These are phyloP conservation scores for Linnemannia schmuckeri DNA, from an alignment of 192 early-diverging fungal genomes.

Conservation along the genomic window DNA sequence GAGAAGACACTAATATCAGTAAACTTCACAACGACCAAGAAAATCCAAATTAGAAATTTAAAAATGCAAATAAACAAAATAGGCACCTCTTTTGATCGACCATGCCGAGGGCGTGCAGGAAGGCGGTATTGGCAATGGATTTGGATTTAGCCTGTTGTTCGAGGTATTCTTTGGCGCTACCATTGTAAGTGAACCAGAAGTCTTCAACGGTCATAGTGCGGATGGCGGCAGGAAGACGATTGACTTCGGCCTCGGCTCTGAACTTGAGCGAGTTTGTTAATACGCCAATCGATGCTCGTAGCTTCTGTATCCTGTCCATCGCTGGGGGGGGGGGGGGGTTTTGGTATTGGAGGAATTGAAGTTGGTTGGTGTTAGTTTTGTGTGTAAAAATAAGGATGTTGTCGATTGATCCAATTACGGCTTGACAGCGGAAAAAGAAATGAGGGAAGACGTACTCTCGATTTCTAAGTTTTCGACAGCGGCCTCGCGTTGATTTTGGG, in stretches of 20 bases:
- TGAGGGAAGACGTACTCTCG: conserved; percentile 23
- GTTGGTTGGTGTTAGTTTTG: background rate
- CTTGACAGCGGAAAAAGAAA: background rate
- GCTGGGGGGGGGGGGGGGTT: background rate
- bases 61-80: background rate
- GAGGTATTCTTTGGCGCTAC: conserved; percentile 47
- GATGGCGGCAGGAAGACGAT: conserved; percentile 34
- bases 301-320: conserved; percentile 43
- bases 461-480: conserved; percentile 51
- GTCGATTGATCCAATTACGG: background rate
- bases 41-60: background rate
- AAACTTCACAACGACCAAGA: background rate
- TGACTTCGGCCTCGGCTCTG: conserved; percentile 41
- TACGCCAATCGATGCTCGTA: conserved; percentile 41
- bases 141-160: conserved; percentile 25
- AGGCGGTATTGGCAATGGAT: conserved; percentile 22
- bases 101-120: conserved; percentile 30
- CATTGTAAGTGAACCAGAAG: conserved; percentile 47
- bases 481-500: conserved; percentile 30
- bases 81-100: conserved; percentile 22
- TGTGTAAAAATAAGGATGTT: background rate
- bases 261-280: conserved; percentile 41
- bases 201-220: conserved; percentile 51
- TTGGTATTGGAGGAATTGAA: background rate
- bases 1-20: background rate